These are phyloP conservation scores for Saprolegnia parasitica DNA, from an alignment of 352 stramenopile genomes.

Conservation along the genomic window DNA sequence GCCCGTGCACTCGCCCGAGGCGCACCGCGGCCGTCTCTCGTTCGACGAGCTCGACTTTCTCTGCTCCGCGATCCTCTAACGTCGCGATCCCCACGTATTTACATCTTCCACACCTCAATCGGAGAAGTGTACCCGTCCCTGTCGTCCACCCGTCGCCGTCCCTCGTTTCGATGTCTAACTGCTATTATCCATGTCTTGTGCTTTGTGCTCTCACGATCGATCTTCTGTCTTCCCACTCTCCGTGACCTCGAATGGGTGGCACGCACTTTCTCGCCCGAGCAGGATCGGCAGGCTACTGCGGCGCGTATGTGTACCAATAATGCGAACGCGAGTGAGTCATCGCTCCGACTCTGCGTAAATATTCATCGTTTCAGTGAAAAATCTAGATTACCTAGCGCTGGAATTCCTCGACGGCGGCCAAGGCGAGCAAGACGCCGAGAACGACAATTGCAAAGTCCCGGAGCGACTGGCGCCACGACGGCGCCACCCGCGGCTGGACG, in stretches of 20 bases:
- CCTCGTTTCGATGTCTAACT: not conserved
- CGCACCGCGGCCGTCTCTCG: constrained; percentile 39
- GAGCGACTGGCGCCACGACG: not conserved
- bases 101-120: constrained; percentile 3
- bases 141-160: not conserved
- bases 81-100: constrained; percentile 5
- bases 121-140: not conserved
- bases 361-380: too few species aligned
- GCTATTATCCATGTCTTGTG: constrained; percentile 6
- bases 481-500: not conserved
- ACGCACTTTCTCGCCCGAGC: too few species aligned
- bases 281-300: too few species aligned
- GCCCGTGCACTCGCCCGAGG: constrained; percentile 25
- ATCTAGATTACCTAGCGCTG: not conserved
- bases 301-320: too few species aligned
- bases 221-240: not conserved
- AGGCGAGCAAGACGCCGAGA: not conserved
- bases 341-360: too few species aligned
- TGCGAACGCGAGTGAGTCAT: too few species aligned
- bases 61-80: constrained; percentile 63
- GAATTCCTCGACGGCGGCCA: not conserved
- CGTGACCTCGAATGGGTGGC: not conserved
- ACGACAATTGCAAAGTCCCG: not conserved
- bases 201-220: not conserved
- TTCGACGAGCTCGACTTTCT: constrained; percentile 84